Conservation (phyloP, 1,139 yeast genomes). For the Debaryomycetaceae sp. region DNA sequence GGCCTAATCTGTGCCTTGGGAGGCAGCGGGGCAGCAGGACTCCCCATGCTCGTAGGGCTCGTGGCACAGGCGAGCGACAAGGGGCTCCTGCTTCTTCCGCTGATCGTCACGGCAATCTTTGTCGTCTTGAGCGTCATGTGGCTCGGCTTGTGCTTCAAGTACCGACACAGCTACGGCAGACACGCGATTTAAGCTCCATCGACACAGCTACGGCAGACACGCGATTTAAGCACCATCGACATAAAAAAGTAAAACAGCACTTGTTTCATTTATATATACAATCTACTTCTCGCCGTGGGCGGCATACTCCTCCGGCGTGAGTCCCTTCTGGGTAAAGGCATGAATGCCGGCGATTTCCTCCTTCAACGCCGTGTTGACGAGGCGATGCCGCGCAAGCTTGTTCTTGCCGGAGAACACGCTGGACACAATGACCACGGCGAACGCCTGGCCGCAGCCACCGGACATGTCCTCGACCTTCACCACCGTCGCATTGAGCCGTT, state of each 20-base stretch:
- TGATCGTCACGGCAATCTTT: conserved; percentile 18
- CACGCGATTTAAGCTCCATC: conserved; percentile 7
- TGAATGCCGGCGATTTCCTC: conserved; percentile 81
- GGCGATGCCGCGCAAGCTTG: conserved; percentile 73
- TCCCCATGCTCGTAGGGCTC: conserved; percentile 55
- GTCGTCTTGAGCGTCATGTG: conserved; percentile 17
- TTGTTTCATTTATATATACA: background rate
- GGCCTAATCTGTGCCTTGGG: conserved; percentile 74
- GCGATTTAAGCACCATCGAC: conserved; percentile 6
- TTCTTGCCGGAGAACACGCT: conserved; percentile 65
- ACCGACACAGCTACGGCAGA: conserved; percentile 9
- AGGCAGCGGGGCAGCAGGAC: conserved; percentile 61
- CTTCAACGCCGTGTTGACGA: conserved; percentile 69
- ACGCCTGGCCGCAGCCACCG: conserved; percentile 85
- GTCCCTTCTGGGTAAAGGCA: conserved; percentile 89
- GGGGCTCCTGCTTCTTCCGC: conserved; percentile 25
- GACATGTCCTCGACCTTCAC: conserved; percentile 64
- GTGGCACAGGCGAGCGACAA: conserved; percentile 26
- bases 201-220: conserved; percentile 9
- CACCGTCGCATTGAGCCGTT: conserved; percentile 40
- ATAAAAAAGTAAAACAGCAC: conserved; percentile 10
- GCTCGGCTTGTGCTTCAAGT: conserved; percentile 14
- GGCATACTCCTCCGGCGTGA: conserved; percentile 64
- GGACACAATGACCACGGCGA: conserved; percentile 78
- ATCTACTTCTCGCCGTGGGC: conserved; percentile 22